phyloP scores from a whole-genome alignment of 352 stramenopile genomes.

The Globisporangium uncinulatum region DNA sequence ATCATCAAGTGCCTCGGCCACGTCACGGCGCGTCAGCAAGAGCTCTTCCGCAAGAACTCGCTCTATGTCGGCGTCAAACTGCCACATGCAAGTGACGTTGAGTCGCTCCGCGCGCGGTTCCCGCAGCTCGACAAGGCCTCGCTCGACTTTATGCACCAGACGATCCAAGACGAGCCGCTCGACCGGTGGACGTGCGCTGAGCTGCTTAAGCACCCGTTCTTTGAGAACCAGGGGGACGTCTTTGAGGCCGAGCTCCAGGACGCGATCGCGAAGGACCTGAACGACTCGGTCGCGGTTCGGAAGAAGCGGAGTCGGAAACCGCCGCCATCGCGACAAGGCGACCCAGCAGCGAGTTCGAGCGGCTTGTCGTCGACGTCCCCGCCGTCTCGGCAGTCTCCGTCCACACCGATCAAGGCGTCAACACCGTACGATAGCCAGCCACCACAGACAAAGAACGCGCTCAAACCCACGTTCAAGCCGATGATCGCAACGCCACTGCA shows the following conservation, averaged over 20 bases:
- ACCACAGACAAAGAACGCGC: constrained; percentile 4
- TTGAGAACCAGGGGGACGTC: constrained; percentile 40
- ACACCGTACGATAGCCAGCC: not conserved
- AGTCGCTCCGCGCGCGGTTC: constrained; percentile 60
- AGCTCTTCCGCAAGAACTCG: constrained; percentile 80
- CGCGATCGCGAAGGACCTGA: constrained; percentile 58
- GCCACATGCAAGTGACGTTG: constrained; percentile 42
- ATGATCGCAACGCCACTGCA: constrained; percentile 7
- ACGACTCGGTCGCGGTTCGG: constrained; percentile 46
- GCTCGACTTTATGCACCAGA: constrained; percentile 68
- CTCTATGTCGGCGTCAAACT: constrained; percentile 80
- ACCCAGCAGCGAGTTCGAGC: not conserved
- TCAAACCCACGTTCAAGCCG: constrained; percentile 24
- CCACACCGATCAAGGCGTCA: constrained; percentile 6
- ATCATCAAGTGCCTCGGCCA: constrained; percentile 75
- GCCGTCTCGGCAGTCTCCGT: not conserved
- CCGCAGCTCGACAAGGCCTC: constrained; percentile 54
- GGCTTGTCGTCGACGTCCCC: constrained; percentile 1
- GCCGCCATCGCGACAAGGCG: constrained; percentile 17
- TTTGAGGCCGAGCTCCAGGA: constrained; percentile 70
- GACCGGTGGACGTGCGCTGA: constrained; percentile 78
- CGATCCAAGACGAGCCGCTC: constrained; percentile 70
- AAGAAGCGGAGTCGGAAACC: constrained; percentile 60
- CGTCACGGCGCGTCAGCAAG: constrained; percentile 68
- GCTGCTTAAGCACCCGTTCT: constrained; percentile 69